Conservation (phyloP, 371 early-diverging fungal genomes). For the Mucor irregularis region DNA sequence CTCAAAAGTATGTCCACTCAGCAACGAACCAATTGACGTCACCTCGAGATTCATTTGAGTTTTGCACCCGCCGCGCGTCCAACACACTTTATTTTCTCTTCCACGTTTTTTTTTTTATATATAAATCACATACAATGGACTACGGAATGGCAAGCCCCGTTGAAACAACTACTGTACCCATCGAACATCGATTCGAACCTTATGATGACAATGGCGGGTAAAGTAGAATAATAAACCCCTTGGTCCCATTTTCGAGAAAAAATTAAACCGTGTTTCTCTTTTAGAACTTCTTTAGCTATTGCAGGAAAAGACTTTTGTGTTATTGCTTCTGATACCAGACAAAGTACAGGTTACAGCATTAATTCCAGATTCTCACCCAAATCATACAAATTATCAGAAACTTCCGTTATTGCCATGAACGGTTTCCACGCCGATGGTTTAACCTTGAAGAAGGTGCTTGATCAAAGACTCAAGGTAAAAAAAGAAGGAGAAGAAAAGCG, state of each 20-base stretch:
- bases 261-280: not conserved
- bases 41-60: not conserved
- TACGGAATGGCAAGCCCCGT: slow-evolving; percentile 32
- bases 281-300: slow-evolving; percentile 91
- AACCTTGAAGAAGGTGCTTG: slow-evolving; percentile 83
- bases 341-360: slow-evolving; percentile 95
- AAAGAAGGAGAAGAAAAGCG: not conserved
- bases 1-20: not conserved
- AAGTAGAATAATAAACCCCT: slow-evolving; percentile 7
- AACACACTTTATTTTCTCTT: not conserved
- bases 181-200: slow-evolving; percentile 73
- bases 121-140: slow-evolving; percentile 17
- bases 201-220: slow-evolving; percentile 84
- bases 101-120: not conserved
- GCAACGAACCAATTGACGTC: slow-evolving; percentile 1
- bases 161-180: slow-evolving; percentile 46
- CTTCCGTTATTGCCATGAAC: slow-evolving; percentile 84
- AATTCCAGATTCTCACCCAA: slow-evolving; percentile 95
- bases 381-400: slow-evolving; percentile 88
- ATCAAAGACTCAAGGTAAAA: slow-evolving; percentile 86
- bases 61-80: slow-evolving; percentile 10
- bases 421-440: slow-evolving; percentile 97
- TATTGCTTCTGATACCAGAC: slow-evolving; percentile 97
- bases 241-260: not conserved
- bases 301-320: slow-evolving; percentile 95